These are phyloP conservation scores for Fagopyrum tataricum DNA, from an alignment of 148 eudicot species.

Conservation along the genomic window DNA sequence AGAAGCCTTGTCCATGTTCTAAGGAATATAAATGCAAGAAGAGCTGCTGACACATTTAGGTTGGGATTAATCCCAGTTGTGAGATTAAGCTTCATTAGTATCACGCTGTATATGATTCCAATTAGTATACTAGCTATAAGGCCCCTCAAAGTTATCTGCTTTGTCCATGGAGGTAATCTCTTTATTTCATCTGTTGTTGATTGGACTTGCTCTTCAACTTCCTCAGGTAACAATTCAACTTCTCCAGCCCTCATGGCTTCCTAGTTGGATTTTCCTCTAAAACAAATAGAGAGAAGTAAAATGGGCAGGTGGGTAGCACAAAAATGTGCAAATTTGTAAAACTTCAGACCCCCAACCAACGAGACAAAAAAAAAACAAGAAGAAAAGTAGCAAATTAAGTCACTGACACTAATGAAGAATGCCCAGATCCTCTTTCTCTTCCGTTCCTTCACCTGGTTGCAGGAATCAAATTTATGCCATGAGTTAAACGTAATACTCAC, in stretches of 20 bases:
- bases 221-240: not conserved
- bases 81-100: constrained; percentile 68
- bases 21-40: constrained; percentile 64
- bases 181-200: constrained; percentile 11
- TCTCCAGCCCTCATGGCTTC: constrained; percentile 4
- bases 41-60: constrained; percentile 76
- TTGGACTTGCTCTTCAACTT: not conserved
- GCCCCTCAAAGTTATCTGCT: constrained; percentile 62
- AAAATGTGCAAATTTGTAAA: not conserved
- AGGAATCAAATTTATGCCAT: not conserved
- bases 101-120: constrained; percentile 53
- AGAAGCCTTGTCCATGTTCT: constrained; percentile 44
- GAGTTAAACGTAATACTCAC: not conserved
- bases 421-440: not conserved
- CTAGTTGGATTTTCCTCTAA: not conserved
- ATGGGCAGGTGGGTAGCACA: not conserved
- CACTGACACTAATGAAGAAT: not conserved
- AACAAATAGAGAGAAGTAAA: not conserved
- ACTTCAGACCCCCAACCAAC: not conserved
- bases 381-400: not conserved
- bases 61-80: constrained; percentile 72
- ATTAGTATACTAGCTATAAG: constrained; percentile 43
- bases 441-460: not conserved
- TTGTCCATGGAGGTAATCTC: constrained; percentile 58
- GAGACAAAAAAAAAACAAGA: not conserved